phyloP scores from a whole-genome alignment of 306 rosid genomes.

The Fragaria vesca region DNA sequence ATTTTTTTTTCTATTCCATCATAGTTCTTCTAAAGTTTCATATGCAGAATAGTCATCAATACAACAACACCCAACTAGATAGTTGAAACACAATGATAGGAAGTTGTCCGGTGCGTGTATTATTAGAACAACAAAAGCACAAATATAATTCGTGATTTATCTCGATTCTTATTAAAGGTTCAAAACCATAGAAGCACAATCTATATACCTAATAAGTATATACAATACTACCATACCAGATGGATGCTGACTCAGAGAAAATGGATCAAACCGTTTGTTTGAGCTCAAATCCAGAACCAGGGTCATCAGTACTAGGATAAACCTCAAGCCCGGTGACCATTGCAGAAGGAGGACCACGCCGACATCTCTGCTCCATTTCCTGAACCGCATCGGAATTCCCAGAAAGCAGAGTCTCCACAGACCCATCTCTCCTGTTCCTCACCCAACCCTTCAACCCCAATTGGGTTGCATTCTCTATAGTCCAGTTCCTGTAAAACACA shows the following conservation, averaged over 20 bases:
- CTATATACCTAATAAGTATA: not conserved
- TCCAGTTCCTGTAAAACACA: constrained; percentile 58
- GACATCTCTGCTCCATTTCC: constrained; percentile 88
- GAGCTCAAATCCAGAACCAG: constrained; percentile 58
- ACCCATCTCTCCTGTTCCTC: constrained; percentile 52
- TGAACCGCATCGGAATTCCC: constrained; percentile 37
- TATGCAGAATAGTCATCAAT: not conserved
- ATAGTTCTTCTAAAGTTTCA: not conserved
- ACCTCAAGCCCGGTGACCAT: constrained; percentile 67
- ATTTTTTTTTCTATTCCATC: not conserved
- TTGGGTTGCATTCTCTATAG: constrained; percentile 40
- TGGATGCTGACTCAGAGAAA: not conserved
- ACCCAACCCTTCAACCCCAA: constrained; percentile 60
- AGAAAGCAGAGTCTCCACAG: constrained; percentile 56
- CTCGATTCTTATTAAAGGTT: not conserved
- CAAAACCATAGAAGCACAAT: constrained; percentile 2
- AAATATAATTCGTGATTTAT: not conserved
- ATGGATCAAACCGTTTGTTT: constrained; percentile 53
- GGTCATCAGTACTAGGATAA: constrained; percentile 56
- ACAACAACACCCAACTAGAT: not conserved
- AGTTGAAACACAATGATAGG: not conserved
- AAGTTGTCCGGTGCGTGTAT: not conserved
- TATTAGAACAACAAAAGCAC: not conserved
- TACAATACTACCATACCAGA: not conserved
- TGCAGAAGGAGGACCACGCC: constrained; percentile 77